phyloP scores from a whole-genome alignment of 2,329 filamentous ascomycete genomes.

The Xylaria sp. region DNA sequence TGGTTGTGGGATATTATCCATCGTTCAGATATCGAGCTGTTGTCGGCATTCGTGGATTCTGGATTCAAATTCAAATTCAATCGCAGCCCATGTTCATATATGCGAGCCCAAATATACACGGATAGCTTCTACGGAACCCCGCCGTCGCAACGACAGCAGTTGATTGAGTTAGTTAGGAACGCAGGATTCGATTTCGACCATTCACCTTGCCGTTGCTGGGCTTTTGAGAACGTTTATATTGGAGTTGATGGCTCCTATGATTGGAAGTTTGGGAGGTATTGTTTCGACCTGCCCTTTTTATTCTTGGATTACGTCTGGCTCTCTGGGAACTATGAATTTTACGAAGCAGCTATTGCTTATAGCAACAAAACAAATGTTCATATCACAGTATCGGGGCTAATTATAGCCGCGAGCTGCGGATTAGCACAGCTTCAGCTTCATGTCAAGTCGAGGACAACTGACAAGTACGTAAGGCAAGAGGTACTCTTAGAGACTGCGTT shows the following conservation, averaged over 20 bases:
- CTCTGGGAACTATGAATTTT: neutral
- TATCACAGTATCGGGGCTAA: slow-evolving; percentile 5
- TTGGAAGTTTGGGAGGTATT: too few relatives aligned
- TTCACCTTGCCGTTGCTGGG: too few relatives aligned
- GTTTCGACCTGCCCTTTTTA: too few relatives aligned
- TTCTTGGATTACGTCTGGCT: neutral
- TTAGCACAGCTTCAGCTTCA: neutral
- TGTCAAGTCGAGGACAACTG: neutral
- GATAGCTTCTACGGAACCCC: too few relatives aligned
- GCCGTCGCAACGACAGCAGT: too few relatives aligned
- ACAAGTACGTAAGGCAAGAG: neutral
- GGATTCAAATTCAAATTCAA: slow-evolving; percentile 2
- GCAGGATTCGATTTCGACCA: too few relatives aligned
- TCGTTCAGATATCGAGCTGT: neutral
- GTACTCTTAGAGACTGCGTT: slow-evolving; percentile 6
- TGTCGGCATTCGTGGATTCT: neutral
- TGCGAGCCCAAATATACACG: too few relatives aligned
- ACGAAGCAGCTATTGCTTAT: neutral
- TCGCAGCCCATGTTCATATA: too few relatives aligned
- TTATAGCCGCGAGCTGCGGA: slow-evolving; percentile 3
- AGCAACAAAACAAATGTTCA: neutral
- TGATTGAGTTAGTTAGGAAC: too few relatives aligned
- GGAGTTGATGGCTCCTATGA: too few relatives aligned
- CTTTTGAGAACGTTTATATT: too few relatives aligned
- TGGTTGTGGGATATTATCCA: neutral